Evolutionary conservation across 345 rosid genomes (phyloP), one percentile per base, ranked within the genome.

Genomic region (Carallia pectinifolia): DNA sequence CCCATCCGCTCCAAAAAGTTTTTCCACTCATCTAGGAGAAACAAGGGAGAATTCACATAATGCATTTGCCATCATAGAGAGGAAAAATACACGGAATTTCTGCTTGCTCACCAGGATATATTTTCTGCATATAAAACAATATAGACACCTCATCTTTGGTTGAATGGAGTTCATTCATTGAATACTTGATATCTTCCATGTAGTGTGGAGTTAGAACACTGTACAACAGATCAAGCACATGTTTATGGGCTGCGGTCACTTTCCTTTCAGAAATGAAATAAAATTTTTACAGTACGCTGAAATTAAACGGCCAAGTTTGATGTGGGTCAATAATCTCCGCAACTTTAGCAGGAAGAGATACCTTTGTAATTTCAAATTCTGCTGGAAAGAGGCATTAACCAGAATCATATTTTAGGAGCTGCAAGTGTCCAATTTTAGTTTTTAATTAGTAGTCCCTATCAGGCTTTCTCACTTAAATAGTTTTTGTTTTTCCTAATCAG

Each of bases 131-230:
- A 75, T 94, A 94, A 69, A 83, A 86, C 67, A 89, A 80, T 78
- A 94, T 94, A 58, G 98, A 84, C 73, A 87, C 97, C 53, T 84
- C 83, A 61, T 86, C 94, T 56, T 84, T 81, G 77, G 91, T 78
- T 38, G 87, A 85, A 65, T 82, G 82, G 66, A 94, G 89, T 74
- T 94, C 98, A 74, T 86, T 79, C 36, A 73, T 75, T 31, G 97
- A 91, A 73, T 54, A 94, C 72, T 84, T 89, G 58, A 94, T 75
- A 75, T 94, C 98, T 81, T 94, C 98, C 89, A 79, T 76, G 80
- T 62, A 94, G 73, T 94, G 95, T 5, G 97, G 98, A 74, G 98
- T 94, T 70, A 91, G 58, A 70, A 94, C 90, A 84, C 97, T 94
- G 91, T 66, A 79, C 17, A 54, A 74, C 39, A 80, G 69, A 73